Evolutionary conservation across 2,329 filamentous ascomycete genomes (phyloP), one percentile per base, ranked within the genome.

Genomic region (Cercospora beticola): DNA sequence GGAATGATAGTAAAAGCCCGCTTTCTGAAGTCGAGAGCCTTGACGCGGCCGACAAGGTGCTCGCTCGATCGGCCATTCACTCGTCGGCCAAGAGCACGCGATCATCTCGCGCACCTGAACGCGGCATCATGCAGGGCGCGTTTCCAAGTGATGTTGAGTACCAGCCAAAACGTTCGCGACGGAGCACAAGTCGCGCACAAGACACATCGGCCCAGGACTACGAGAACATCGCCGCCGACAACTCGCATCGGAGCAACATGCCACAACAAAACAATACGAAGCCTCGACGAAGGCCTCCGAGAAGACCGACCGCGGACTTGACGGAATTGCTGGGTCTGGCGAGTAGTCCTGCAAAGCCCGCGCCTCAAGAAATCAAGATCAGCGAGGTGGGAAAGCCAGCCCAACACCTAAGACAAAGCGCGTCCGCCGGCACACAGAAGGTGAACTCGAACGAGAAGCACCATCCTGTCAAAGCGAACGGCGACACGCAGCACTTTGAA

Each of bases 221-320:
- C 23, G 54, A 65, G 4, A 28, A 62, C 16, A 59, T 58, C 5
- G 66, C 56, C 23, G 40, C 23, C 67, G 70, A 63, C 8, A 72
- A 75, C 28, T 75, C 77, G 28, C 78, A 74, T 70, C 74, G 73
- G 36, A 66, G 52, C 31, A 77, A 76, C 59, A 59, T 76, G 59
- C 75, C 76, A 2, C 67, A 73, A 52, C 67, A 62, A 8, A 62
- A 64, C 63, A 62, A 65, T 12, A 18, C 33, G 6, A 64, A 66
- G 36, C 71, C 66, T 18, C 62, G 70, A 49, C 60, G 68, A 61
- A 62, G 68, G 23, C 70, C 70, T 21, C 65, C 67, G 26, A 67
- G 70, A 36, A 68, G 72, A 64, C 65, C 69, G 36, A 74, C 74
- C 1, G 71, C 76, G 70, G 72, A 76, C 62, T 56, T 76, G 64